Conservation (phyloP, 176 grass and related monocot species). For the Hordeum vulgare region DNA sequence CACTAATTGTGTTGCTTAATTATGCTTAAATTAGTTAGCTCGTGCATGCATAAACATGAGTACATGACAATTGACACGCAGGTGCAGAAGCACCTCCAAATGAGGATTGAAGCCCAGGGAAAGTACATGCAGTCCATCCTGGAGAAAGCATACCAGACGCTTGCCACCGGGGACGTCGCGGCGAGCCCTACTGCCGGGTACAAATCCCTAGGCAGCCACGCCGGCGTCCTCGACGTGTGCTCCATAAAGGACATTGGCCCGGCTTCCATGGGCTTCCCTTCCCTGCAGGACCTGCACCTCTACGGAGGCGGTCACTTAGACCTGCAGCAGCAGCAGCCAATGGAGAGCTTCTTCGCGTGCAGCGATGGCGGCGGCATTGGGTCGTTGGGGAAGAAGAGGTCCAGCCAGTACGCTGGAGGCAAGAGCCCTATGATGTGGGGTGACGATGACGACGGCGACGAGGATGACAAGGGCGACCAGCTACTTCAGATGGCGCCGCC, state of each 20-base stretch:
- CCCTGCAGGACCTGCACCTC: slow-evolving; percentile 77
- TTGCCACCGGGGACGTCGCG: slow-evolving; percentile 37
- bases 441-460: slow-evolving; percentile 39
- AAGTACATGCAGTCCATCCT: slow-evolving; percentile 99
- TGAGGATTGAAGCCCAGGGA: slow-evolving; percentile 95
- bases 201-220: slow-evolving; percentile 57
- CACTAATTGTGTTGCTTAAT: background rate
- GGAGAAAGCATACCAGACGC: slow-evolving; percentile 82
- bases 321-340: slow-evolving; percentile 66
- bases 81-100: slow-evolving; percentile 96
- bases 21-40: background rate
- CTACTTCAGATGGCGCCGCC: slow-evolving; percentile 52
- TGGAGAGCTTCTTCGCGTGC: slow-evolving; percentile 56
- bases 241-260: slow-evolving; percentile 46
- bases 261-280: slow-evolving; percentile 56
- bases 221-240: slow-evolving; percentile 46
- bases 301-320: slow-evolving; percentile 62
- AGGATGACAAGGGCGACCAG: slow-evolving; percentile 52
- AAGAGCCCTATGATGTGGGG: slow-evolving; percentile 81
- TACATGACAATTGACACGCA: slow-evolving; percentile 28
- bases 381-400: slow-evolving; percentile 58
- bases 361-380: slow-evolving; percentile 28
- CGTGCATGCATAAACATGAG: slow-evolving; percentile 15
- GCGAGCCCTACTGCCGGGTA: slow-evolving; percentile 34
- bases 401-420: slow-evolving; percentile 30